Conservation (phyloP, 208 protist species). For the Trypanosoma scelopori region DNA sequence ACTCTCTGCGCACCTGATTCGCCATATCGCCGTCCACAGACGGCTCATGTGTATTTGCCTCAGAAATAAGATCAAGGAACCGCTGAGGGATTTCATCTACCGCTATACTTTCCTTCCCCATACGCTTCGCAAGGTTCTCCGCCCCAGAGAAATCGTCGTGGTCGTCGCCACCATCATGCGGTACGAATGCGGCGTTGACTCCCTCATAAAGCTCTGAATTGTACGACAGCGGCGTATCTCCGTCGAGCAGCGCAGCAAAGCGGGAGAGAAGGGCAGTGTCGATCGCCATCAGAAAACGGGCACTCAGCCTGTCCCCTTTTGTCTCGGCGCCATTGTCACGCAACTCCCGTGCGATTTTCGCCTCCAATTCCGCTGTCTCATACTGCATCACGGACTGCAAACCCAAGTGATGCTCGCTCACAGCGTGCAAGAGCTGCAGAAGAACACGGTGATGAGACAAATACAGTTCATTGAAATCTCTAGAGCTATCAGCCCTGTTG, state of each 20-base stretch:
- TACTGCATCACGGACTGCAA: constrained; percentile 13
- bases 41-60: background rate
- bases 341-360: constrained; percentile 18
- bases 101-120: background rate
- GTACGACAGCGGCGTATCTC: background rate
- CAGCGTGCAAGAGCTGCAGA: constrained; percentile 20
- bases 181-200: no score
- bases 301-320: background rate
- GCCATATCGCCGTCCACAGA: background rate
- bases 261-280: constrained; percentile 38
- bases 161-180: background rate
- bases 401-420: constrained; percentile 16
- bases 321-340: background rate
- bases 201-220: no score
- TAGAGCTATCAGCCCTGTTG: background rate
- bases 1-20: background rate
- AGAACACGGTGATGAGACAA: constrained; percentile 30
- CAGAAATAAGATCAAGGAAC: constrained; percentile 15
- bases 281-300: constrained; percentile 31
- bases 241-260: constrained; percentile 5
- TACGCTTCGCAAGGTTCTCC: constrained; percentile 14
- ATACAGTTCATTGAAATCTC: constrained; percentile 17
- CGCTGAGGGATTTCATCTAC: constrained; percentile 7
- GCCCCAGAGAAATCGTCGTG: background rate
- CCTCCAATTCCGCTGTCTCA: constrained; percentile 19